Evolutionary conservation across 306 rosid genomes (phyloP).

Genomic region (Sechiopsis laciniata): DNA sequence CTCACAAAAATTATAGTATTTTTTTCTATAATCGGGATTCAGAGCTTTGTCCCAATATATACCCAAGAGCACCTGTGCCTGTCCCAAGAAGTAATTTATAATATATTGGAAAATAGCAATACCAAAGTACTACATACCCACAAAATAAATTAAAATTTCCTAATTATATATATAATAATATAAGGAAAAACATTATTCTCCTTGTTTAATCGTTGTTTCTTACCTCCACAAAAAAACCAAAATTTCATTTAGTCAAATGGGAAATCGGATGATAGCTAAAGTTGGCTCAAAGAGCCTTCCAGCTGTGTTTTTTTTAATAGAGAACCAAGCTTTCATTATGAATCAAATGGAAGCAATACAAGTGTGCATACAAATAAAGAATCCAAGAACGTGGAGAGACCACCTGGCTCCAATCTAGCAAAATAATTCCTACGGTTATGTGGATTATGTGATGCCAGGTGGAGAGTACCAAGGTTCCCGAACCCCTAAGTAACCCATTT

Average conservation of each 20-base stretch:
- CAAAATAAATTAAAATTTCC: neutral
- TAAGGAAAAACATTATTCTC: neutral
- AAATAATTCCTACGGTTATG: too few relatives aligned
- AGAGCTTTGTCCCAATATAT: too few relatives aligned
- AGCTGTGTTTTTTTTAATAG: neutral
- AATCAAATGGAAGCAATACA: too few relatives aligned
- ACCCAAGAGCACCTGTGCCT: too few relatives aligned
- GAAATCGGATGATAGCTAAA: neutral
- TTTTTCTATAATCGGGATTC: too few relatives aligned
- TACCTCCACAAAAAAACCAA: neutral
- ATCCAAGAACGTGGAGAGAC: too few relatives aligned
- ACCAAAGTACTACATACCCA: neutral
- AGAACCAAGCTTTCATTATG: too few relatives aligned
- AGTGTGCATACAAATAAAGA: too few relatives aligned
- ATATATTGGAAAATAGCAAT: neutral
- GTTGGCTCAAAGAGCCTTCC: neutral
- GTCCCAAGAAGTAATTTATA: neutral
- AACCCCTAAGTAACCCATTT: neutral
- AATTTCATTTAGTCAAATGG: neutral
- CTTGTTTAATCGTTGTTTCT: neutral
- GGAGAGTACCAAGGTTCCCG: neutral
- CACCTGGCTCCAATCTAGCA: too few relatives aligned
- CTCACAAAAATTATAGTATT: neutral
- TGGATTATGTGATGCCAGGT: neutral
- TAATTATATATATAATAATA: too few relatives aligned